Percentiles rank a stretch among this genome's conserved stretches.
These are phyloP conservation scores for Chrysanthemum lavandulifolium DNA, from an alignment of 129 eudicot species.

Conservation along the genomic window DNA sequence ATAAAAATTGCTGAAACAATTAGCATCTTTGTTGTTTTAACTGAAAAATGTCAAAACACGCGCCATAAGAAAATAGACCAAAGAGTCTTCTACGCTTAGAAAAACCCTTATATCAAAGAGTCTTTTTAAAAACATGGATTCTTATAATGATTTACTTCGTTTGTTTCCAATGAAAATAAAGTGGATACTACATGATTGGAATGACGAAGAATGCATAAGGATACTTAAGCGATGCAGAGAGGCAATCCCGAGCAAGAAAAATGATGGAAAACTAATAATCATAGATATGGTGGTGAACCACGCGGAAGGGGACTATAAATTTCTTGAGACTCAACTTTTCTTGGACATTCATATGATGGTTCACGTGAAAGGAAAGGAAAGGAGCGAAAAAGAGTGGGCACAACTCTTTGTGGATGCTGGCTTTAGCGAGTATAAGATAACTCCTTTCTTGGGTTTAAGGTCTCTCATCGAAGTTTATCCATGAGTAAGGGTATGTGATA, in stretches of 20 bases:
- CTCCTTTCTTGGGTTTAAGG: too few species aligned
- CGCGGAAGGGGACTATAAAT: not conserved
- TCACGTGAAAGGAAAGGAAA: not conserved
- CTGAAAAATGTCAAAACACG: not conserved
- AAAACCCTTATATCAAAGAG: too few species aligned
- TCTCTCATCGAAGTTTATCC: too few species aligned
- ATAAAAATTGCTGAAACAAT: too few species aligned
- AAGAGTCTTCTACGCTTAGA: too few species aligned
- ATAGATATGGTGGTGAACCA: not conserved
- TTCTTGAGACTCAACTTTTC: slow-evolving; percentile 1
- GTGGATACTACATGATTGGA: not conserved
- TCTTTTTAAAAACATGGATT: too few species aligned
- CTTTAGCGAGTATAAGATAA: slow-evolving; percentile 7
- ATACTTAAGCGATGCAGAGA: too few species aligned
- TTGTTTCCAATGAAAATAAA: not conserved
- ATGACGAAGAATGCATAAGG: not conserved
- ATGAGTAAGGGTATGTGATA: too few species aligned
- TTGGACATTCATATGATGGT: slow-evolving; percentile 5
- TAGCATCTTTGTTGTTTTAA: too few species aligned
- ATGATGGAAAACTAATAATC: too few species aligned
- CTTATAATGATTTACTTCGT: not conserved
- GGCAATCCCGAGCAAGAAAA: too few species aligned
- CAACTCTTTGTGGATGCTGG: not conserved
- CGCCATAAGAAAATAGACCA: too few species aligned
- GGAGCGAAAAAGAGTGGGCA: slow-evolving; percentile 10